Conservation (phyloP, 164 flowering plant species). For the Berberis vulgaris region DNA sequence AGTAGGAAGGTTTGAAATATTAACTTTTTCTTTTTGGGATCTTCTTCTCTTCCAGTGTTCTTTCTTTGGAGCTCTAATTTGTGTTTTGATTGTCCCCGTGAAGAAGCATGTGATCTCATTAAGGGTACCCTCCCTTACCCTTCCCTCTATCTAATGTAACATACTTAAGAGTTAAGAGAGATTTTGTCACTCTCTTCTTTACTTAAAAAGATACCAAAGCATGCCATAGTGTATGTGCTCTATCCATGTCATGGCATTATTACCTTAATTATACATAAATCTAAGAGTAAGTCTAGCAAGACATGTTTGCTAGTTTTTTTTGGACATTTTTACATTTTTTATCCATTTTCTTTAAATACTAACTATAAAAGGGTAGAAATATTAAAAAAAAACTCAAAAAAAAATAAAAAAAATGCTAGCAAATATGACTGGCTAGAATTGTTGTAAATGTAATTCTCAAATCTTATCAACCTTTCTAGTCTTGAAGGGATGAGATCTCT, state of each 20-base stretch:
- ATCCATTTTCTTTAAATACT: neutral
- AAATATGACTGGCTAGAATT: no score
- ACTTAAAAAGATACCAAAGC: conserved; percentile 31
- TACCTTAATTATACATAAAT: conserved; percentile 2
- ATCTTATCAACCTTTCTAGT: no score
- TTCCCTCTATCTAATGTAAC: conserved; percentile 7
- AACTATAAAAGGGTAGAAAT: no score
- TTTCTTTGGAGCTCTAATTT: conserved; percentile 13
- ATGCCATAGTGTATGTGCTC: conserved; percentile 34
- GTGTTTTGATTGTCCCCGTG: conserved; percentile 32
- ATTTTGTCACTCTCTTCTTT: conserved; percentile 13
- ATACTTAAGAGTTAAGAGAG: neutral
- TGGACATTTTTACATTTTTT: neutral
- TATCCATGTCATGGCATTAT: conserved; percentile 13
- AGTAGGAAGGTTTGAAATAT: conserved; percentile 9
- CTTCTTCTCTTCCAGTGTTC: conserved; percentile 34
- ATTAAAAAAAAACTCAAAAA: no score
- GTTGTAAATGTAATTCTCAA: no score
- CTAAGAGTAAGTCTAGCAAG: neutral
- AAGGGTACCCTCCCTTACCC: neutral
- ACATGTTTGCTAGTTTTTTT: no score
- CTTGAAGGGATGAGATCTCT: no score
- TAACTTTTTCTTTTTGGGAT: conserved; percentile 31
- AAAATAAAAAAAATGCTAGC: no score
- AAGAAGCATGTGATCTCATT: conserved; percentile 36